Evolutionary conservation across 768 basidiomycete species (phyloP).

Genomic region (Lentinula lateritia): DNA sequence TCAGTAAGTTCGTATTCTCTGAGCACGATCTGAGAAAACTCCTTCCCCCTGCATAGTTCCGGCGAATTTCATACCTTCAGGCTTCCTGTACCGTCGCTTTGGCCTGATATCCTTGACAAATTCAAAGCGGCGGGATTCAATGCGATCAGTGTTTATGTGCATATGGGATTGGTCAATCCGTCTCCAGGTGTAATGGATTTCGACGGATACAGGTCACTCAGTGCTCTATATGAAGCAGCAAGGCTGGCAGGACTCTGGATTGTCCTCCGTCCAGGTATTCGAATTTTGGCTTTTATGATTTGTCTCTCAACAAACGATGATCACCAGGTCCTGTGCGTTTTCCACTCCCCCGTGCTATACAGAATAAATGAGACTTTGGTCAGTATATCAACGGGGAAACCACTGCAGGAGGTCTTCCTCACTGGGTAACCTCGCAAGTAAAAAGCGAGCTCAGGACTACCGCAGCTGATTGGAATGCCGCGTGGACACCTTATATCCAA

Average conservation of each 20-base stretch:
- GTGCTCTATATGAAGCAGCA: conserved; percentile 50
- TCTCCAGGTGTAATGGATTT: conserved; percentile 50
- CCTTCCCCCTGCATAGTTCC: conserved; percentile 27
- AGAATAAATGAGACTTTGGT: background rate
- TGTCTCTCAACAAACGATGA: background rate
- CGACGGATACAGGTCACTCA: conserved; percentile 39
- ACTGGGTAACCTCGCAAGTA: conserved; percentile 51
- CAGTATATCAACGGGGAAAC: conserved; percentile 52
- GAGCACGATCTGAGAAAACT: background rate
- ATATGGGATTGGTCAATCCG: conserved; percentile 56
- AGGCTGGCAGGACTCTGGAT: conserved; percentile 51
- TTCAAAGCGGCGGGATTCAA: conserved; percentile 58
- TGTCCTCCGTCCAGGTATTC: conserved; percentile 48
- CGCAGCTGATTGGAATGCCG: conserved; percentile 40
- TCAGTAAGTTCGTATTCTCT: conserved; percentile 40
- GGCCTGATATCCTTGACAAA: conserved; percentile 60
- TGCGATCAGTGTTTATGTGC: conserved; percentile 49
- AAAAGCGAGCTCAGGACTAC: conserved; percentile 47
- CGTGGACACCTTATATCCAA: conserved; percentile 51
- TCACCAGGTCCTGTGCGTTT: conserved; percentile 5
- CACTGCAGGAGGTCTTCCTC: conserved; percentile 52
- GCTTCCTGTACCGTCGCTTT: conserved; percentile 53
- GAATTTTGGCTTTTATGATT: conserved; percentile 1
- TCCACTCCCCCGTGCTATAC: too few species aligned
- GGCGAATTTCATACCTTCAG: conserved; percentile 64